These are phyloP conservation scores for Nannochloropsis oceanica DNA, from an alignment of 108 stramenopile genomes.

Conservation along the genomic window DNA sequence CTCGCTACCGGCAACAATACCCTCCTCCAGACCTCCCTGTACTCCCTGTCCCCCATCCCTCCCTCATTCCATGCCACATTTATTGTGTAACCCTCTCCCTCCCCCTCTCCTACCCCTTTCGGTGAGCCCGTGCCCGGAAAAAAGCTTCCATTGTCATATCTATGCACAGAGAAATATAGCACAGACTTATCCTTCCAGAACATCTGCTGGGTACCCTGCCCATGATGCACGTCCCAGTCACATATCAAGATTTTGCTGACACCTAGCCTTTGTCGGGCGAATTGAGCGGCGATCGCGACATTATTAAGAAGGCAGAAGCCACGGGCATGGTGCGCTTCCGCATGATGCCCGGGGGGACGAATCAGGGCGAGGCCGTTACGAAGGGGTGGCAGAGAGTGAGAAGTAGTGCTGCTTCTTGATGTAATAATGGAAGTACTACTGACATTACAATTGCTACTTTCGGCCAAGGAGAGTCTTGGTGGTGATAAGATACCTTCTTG, in stretches of 20 bases:
- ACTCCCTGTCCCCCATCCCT: constrained; percentile 55
- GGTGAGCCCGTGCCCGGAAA: constrained; percentile 42
- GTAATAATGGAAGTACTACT: background rate
- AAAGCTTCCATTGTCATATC: constrained; percentile 46
- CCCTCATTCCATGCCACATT: constrained; percentile 60
- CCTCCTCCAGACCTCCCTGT: constrained; percentile 42
- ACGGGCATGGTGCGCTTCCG: constrained; percentile 4
- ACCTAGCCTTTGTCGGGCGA: background rate
- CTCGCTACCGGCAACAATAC: constrained; percentile 43
- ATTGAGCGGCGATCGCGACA: constrained; percentile 5
- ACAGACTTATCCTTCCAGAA: constrained; percentile 48
- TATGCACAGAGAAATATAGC: constrained; percentile 55
- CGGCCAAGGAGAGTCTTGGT: background rate
- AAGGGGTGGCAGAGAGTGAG: background rate
- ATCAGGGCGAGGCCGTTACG: background rate
- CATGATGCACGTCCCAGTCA: constrained; percentile 61
- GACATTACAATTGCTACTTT: background rate
- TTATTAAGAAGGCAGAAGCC: constrained; percentile 28
- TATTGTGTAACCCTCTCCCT: constrained; percentile 47
- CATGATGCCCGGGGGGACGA: constrained; percentile 28
- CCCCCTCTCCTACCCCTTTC: constrained; percentile 30
- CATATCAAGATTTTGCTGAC: background rate
- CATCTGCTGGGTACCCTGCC: constrained; percentile 75
- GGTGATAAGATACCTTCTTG: too few species aligned
- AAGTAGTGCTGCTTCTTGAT: background rate